phyloP scores from a whole-genome alignment of 352 stramenopile genomes.

The Pythium dissotocum region DNA sequence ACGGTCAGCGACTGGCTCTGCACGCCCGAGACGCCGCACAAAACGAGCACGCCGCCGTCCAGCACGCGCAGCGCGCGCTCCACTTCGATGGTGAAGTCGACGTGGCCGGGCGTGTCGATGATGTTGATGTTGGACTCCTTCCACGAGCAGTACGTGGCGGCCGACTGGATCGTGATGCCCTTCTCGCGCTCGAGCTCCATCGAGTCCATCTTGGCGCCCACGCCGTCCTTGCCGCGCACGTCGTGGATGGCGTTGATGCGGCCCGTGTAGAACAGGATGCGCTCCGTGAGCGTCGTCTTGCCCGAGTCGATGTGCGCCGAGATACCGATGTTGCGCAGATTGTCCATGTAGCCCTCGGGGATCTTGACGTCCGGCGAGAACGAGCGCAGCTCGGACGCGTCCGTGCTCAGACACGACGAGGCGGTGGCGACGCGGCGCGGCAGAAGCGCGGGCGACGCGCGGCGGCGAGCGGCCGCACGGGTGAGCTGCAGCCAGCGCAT shows the following conservation, averaged over 20 bases:
- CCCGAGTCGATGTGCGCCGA: slow-evolving; percentile 97
- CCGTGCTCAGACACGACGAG: slow-evolving; percentile 14
- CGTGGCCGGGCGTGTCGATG: slow-evolving; percentile 99
- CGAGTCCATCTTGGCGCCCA: slow-evolving; percentile 99
- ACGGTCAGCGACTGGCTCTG: slow-evolving; percentile 99
- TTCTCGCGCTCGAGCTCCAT: slow-evolving; percentile 99
- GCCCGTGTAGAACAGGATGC: slow-evolving; percentile 99
- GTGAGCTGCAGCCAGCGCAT: slow-evolving; percentile 70
- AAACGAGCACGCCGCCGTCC: slow-evolving; percentile 96
- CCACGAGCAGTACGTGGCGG: slow-evolving; percentile 96
- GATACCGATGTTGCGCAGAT: slow-evolving; percentile 95
- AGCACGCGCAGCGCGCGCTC: slow-evolving; percentile 97
- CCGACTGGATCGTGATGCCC: slow-evolving; percentile 99
- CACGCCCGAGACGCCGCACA: slow-evolving; percentile 92
- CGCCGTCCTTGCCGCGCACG: slow-evolving; percentile 96
- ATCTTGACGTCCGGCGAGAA: slow-evolving; percentile 46
- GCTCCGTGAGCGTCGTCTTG: slow-evolving; percentile 99
- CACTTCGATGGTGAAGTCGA: slow-evolving; percentile 99
- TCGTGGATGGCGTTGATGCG: slow-evolving; percentile 97
- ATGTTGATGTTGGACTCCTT: slow-evolving; percentile 99
- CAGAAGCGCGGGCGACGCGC: slow-evolving; percentile 25
- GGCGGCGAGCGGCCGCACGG: slow-evolving; percentile 35
- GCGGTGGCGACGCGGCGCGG: slow-evolving; percentile 23
- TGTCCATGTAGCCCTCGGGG: slow-evolving; percentile 78
- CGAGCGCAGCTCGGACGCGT: slow-evolving; percentile 32